Evolutionary conservation across 257 asterid genomes (phyloP).

Genomic region (Scutellaria barbata): DNA sequence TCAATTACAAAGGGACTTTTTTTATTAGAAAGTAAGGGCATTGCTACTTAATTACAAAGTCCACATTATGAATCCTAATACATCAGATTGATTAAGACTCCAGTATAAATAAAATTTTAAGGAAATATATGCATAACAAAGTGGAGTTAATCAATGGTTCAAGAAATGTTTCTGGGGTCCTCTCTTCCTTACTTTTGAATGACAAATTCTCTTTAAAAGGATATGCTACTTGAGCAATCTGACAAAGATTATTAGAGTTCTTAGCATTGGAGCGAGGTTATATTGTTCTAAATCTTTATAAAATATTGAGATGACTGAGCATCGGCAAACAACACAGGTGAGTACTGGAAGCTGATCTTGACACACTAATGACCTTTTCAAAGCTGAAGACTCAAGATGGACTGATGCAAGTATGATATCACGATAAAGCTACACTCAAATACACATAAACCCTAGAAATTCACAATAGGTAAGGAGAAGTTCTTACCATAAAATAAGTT

Average conservation of each 20-base stretch:
- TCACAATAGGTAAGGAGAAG: conserved; percentile 17
- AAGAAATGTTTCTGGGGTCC: background rate
- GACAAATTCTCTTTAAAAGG: background rate
- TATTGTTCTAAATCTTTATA: background rate
- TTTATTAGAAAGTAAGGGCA: background rate
- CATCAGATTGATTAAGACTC: background rate
- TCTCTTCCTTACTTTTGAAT: background rate
- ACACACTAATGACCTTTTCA: background rate
- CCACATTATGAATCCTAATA: conserved; percentile 4
- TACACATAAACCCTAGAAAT: conserved; percentile 11
- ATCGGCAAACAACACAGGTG: conserved; percentile 5
- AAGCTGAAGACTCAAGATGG: conserved; percentile 1
- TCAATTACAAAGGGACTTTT: background rate
- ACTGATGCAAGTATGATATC: background rate
- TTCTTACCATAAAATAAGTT: background rate
- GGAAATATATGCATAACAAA: background rate
- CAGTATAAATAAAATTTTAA: background rate
- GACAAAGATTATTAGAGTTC: background rate
- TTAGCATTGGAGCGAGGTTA: background rate
- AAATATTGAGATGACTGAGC: background rate
- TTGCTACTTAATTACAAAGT: background rate
- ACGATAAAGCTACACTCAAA: conserved; percentile 1
- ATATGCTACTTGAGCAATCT: conserved; percentile 1
- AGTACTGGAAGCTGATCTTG: conserved; percentile 10
- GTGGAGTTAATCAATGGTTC: background rate